These are phyloP conservation scores for Nothophytophthora sp. DNA, from an alignment of 352 stramenopile species.

Conservation along the genomic window DNA sequence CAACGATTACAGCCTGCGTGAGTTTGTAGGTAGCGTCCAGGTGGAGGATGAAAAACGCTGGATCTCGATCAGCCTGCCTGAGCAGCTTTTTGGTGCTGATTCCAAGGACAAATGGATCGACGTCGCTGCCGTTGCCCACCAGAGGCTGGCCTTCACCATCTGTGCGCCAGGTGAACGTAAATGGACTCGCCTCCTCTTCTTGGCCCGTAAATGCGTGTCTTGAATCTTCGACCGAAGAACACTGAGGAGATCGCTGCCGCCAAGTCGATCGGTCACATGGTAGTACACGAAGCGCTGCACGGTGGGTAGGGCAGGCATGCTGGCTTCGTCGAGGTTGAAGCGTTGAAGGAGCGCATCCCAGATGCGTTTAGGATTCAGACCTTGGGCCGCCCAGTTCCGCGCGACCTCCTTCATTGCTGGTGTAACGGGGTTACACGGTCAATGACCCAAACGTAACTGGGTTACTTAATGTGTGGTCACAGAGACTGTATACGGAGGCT, in stretches of 20 bases:
- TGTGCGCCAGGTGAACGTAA: neutral
- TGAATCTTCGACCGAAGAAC: neutral
- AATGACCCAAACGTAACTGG: too few relatives aligned
- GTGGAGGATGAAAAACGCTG: slow-evolving; percentile 2
- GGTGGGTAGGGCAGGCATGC: neutral
- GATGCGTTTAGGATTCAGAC: neutral
- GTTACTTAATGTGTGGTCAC: too few relatives aligned
- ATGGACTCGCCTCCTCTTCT: neutral
- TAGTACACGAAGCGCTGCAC: neutral
- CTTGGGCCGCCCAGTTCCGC: neutral
- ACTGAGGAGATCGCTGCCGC: neutral
- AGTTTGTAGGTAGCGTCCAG: slow-evolving; percentile 17
- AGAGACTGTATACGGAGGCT: too few relatives aligned
- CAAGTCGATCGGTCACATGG: neutral
- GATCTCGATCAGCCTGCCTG: neutral
- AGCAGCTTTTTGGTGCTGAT: neutral
- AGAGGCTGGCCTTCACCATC: neutral
- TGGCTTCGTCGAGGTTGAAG: neutral
- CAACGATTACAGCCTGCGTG: slow-evolving; percentile 8
- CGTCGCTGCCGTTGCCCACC: neutral
- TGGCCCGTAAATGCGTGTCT: neutral
- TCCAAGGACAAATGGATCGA: neutral
- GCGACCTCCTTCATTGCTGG: neutral
- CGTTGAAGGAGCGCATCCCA: neutral
- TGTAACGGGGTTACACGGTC: too few relatives aligned